These are phyloP conservation scores for Euphrasia confusa DNA, from an alignment of 257 asterid genomes.

Conservation along the genomic window DNA sequence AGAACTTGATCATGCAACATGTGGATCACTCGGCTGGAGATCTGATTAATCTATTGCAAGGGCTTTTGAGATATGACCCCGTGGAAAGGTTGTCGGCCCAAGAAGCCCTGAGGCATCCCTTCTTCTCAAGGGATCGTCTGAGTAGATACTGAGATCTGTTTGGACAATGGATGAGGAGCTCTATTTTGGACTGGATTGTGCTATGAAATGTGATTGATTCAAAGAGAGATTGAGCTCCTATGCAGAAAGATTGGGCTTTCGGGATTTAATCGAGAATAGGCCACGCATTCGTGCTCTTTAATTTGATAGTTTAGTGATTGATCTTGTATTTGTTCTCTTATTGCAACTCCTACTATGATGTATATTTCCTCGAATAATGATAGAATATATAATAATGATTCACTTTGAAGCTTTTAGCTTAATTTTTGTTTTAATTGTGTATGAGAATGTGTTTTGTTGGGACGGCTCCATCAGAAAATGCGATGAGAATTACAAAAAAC, in stretches of 20 bases:
- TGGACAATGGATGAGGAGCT: not conserved
- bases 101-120: slow-evolving; percentile 71
- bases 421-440: too few species aligned
- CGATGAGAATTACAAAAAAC: too few species aligned
- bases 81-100: slow-evolving; percentile 64
- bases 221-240: not conserved
- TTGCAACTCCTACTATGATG: not conserved
- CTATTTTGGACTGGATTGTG: not conserved
- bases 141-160: slow-evolving; percentile 34
- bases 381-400: too few species aligned
- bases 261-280: not conserved
- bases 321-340: not conserved
- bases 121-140: slow-evolving; percentile 55
- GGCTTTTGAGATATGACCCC: slow-evolving; percentile 75
- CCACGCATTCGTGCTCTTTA: too few species aligned
- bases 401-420: too few species aligned
- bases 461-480: too few species aligned
- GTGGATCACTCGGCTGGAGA: slow-evolving; percentile 98
- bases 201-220: slow-evolving; percentile 10
- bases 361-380: too few species aligned
- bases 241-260: not conserved
- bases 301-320: too few species aligned
- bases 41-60: slow-evolving; percentile 68
- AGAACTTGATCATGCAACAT: slow-evolving; percentile 78
- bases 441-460: too few species aligned